Evolutionary conservation across 2,329 filamentous ascomycete genomes (phyloP).

Genomic region (Cordyceps cateniannulata): DNA sequence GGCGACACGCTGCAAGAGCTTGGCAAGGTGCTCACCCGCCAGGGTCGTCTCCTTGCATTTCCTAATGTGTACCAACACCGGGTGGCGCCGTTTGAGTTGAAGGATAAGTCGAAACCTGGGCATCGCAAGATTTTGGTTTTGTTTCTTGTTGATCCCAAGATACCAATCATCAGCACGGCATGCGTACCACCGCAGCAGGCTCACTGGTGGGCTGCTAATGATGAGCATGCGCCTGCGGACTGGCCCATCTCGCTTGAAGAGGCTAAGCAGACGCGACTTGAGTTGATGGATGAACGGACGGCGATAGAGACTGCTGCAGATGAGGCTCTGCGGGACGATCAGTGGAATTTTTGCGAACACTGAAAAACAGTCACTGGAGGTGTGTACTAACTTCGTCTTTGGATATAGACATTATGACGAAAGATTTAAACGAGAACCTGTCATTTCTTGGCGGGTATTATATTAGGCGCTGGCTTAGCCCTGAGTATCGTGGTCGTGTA

Average conservation of each 20-base stretch:
- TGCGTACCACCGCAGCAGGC: constrained; percentile 37
- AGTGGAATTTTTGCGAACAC: neutral
- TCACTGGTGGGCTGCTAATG: constrained; percentile 25
- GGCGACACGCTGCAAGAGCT: constrained; percentile 28
- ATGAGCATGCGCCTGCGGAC: neutral
- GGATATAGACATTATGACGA: no score
- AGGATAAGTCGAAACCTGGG: constrained; percentile 45
- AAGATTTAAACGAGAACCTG: no score
- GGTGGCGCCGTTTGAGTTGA: constrained; percentile 44
- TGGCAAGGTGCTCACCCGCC: constrained; percentile 39
- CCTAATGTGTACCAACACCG: constrained; percentile 48
- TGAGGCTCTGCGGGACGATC: neutral
- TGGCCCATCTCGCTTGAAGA: neutral
- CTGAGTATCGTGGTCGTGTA: no score
- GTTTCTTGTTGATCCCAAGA: constrained; percentile 53
- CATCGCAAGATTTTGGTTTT: constrained; percentile 54
- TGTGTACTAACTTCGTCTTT: no score
- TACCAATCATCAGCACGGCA: constrained; percentile 36
- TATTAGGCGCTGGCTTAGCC: no score
- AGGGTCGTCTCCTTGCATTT: constrained; percentile 47
- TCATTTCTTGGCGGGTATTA: no score
- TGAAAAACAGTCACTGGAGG: neutral
- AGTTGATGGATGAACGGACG: neutral
- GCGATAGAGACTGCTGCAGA: neutral
- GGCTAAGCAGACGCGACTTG: neutral